phyloP scores from a whole-genome alignment of 306 rosid genomes.

The Cucumis cinereus region DNA sequence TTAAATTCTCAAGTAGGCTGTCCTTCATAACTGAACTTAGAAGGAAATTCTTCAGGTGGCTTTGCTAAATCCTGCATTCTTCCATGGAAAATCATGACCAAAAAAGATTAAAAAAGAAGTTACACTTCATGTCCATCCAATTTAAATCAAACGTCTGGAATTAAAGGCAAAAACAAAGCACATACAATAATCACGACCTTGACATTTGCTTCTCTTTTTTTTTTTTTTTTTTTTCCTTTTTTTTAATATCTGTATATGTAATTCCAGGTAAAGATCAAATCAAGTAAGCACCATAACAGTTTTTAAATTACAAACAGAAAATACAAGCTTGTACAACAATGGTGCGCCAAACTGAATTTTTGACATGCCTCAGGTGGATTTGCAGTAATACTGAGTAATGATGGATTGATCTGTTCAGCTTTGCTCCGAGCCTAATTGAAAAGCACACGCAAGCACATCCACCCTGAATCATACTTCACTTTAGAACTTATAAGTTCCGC shows the following conservation, averaged over 20 bases:
- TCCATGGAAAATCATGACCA: not conserved
- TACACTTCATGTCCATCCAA: not conserved
- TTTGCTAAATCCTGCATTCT: not conserved
- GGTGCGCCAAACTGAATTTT: slow-evolving; percentile 5
- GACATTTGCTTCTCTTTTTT: not conserved
- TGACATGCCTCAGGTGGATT: not conserved
- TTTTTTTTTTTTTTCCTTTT: not conserved
- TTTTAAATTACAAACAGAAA: slow-evolving; percentile 8
- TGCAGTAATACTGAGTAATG: not conserved
- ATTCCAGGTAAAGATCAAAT: slow-evolving; percentile 8
- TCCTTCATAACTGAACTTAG: not conserved
- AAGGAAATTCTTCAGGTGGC: not conserved
- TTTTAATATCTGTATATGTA: not conserved
- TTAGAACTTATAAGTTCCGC: not conserved
- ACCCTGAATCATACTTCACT: not conserved
- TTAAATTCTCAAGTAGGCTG: not conserved
- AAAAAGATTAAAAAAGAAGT: not conserved
- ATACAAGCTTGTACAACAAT: slow-evolving; percentile 12
- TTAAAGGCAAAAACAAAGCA: not conserved
- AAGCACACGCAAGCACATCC: not conserved
- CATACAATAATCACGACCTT: slow-evolving; percentile 3
- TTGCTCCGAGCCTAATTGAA: not conserved
- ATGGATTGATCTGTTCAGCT: not conserved
- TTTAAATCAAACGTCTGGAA: not conserved
- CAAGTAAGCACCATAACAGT: not conserved